Conservation (phyloP, 2,329 filamentous ascomycete genomes). For the Pyrenophora graminea region DNA sequence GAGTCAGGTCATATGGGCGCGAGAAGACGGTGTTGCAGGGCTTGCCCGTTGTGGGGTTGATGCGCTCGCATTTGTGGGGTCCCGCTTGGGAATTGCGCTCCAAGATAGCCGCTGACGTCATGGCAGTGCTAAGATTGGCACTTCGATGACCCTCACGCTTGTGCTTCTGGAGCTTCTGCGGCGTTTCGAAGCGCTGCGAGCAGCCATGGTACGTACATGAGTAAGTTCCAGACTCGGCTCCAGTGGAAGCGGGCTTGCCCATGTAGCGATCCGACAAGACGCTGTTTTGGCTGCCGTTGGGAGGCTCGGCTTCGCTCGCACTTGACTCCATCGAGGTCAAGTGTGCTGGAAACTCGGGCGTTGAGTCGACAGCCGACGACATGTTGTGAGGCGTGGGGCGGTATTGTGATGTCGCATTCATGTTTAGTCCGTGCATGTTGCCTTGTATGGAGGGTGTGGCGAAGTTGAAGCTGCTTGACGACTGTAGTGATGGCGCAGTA, state of each 20-base stretch:
- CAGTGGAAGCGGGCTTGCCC: constrained; percentile 64
- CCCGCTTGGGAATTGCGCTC: constrained; percentile 84
- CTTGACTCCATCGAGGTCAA: constrained; percentile 66
- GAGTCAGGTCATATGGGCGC: constrained; percentile 90
- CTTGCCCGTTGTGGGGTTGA: constrained; percentile 94
- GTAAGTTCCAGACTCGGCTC: constrained; percentile 84
- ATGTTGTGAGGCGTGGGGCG: constrained; percentile 37
- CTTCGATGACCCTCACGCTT: constrained; percentile 87
- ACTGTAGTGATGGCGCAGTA: constrained; percentile 33
- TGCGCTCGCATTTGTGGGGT: constrained; percentile 88
- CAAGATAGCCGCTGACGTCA: constrained; percentile 60
- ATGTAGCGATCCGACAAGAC: constrained; percentile 32
- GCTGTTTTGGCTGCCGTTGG: constrained; percentile 49
- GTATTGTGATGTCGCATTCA: constrained; percentile 43
- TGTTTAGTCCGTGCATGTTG: constrained; percentile 39
- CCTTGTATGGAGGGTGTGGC: constrained; percentile 48
- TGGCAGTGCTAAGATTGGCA: constrained; percentile 47
- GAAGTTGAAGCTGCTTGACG: constrained; percentile 52
- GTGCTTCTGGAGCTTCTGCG: constrained; percentile 86
- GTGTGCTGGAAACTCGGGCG: constrained; percentile 62
- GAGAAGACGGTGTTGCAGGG: constrained; percentile 95
- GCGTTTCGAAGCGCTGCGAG: constrained; percentile 83
- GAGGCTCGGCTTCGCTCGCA: constrained; percentile 56
- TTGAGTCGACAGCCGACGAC: constrained; percentile 46
- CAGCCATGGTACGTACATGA: constrained; percentile 96